phyloP scores from a whole-genome alignment of 1,284 basidiomycete species.

The Dichomitus squalens region DNA sequence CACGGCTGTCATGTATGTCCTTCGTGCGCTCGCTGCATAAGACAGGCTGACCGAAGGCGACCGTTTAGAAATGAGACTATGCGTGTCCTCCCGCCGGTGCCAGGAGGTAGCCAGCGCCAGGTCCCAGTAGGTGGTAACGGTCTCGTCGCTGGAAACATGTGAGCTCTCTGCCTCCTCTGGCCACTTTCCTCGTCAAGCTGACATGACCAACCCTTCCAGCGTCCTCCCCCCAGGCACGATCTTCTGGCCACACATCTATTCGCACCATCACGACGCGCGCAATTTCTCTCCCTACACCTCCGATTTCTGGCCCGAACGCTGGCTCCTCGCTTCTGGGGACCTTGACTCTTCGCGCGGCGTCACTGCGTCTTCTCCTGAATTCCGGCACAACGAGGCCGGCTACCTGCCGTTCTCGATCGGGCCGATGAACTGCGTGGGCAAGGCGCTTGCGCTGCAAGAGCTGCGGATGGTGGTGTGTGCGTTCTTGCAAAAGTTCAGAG shows the following conservation, averaged over 20 bases:
- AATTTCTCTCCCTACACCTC: slow-evolving; percentile 2
- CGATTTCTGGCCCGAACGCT: slow-evolving; percentile 12
- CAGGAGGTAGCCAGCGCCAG: slow-evolving; percentile 53
- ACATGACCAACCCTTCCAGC: neutral
- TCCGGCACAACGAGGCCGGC: slow-evolving; percentile 25
- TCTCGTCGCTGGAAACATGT: neutral
- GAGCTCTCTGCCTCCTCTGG: slow-evolving; percentile 23
- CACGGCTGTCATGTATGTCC: slow-evolving; percentile 33
- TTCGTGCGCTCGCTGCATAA: neutral
- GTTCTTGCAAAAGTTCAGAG: slow-evolving; percentile 3
- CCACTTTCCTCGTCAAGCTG: neutral
- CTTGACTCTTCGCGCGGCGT: neutral
- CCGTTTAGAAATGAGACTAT: slow-evolving; percentile 57
- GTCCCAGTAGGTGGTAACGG: slow-evolving; percentile 14
- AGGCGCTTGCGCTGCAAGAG: slow-evolving; percentile 29
- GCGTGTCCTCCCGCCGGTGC: slow-evolving; percentile 56
- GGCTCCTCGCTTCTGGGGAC: slow-evolving; percentile 1
- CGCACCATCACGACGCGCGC: slow-evolving; percentile 10
- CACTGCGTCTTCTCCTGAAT: neutral
- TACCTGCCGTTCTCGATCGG: slow-evolving; percentile 33
- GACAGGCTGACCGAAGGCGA: neutral
- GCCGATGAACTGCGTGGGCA: slow-evolving; percentile 34
- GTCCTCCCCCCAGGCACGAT: slow-evolving; percentile 3
- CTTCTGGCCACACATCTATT: slow-evolving; percentile 5
- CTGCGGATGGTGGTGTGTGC: slow-evolving; percentile 16